phyloP scores from a whole-genome alignment of 2,329 filamentous ascomycete species.

The Colletotrichum spaethianum region DNA sequence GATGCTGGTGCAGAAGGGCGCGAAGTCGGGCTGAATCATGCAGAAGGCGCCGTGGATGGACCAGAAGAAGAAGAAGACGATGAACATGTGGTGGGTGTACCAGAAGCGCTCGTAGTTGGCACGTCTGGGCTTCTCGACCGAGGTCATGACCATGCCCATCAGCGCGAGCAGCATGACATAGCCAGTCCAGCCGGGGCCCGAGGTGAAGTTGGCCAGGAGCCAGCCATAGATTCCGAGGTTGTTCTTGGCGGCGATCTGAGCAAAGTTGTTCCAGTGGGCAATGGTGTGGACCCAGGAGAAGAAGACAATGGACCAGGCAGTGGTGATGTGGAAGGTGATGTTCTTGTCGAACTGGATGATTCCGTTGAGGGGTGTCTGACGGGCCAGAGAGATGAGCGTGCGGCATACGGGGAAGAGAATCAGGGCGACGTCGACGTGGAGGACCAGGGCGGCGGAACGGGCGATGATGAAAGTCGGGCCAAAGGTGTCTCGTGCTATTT shows the following conservation, averaged over 20 bases:
- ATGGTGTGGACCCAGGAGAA: conserved; percentile 90
- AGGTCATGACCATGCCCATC: conserved; percentile 84
- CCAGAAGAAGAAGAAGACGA: conserved; percentile 92
- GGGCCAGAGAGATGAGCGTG: conserved; percentile 84
- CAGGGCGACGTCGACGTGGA: conserved; percentile 86
- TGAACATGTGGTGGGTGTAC: conserved; percentile 91
- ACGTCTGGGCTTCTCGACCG: conserved; percentile 81
- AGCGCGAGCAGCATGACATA: conserved; percentile 86
- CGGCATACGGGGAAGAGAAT: conserved; percentile 87
- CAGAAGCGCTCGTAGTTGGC: conserved; percentile 92
- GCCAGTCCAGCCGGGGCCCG: conserved; percentile 87
- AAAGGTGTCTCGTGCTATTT: conserved; percentile 76
- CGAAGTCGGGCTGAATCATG: conserved; percentile 89
- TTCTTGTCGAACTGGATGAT: conserved; percentile 93
- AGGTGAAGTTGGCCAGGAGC: conserved; percentile 82
- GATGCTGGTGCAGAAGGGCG: conserved; percentile 81
- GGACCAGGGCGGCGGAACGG: conserved; percentile 79
- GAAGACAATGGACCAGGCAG: conserved; percentile 90
- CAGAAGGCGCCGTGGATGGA: conserved; percentile 91
- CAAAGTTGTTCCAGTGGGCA: conserved; percentile 90
- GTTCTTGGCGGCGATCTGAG: conserved; percentile 80
- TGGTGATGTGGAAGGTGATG: conserved; percentile 88
- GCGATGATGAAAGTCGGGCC: conserved; percentile 84
- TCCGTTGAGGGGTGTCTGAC: conserved; percentile 86
- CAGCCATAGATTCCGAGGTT: conserved; percentile 84